Conservation (phyloP, 768 basidiomycete species). For the Pleurotus tuoliensis region DNA sequence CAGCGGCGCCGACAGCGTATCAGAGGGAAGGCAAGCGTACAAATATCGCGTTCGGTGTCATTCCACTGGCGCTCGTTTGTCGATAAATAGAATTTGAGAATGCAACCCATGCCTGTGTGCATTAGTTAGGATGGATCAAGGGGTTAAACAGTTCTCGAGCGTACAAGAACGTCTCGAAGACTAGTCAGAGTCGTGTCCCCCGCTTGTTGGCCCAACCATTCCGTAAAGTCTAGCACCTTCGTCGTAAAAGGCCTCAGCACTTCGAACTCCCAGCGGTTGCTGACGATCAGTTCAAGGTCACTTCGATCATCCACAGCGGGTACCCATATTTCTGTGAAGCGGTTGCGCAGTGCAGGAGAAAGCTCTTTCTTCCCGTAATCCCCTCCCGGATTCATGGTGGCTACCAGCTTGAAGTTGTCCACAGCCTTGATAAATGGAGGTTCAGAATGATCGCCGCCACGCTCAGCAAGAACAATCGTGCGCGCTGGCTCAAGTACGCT, state of each 20-base stretch:
- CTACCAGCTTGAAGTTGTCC: conserved; percentile 79
- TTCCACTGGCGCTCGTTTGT: conserved; percentile 21
- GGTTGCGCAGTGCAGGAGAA: conserved; percentile 92
- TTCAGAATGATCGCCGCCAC: conserved; percentile 71
- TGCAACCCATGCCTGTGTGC: conserved; percentile 79
- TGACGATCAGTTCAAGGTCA: conserved; percentile 79
- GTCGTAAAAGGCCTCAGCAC: conserved; percentile 52
- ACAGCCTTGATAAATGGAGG: conserved; percentile 64
- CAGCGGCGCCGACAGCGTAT: conserved; percentile 10
- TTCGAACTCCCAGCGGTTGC: conserved; percentile 60
- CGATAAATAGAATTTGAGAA: conserved; percentile 69
- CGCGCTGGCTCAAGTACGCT: conserved; percentile 93
- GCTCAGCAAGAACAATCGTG: conserved; percentile 88
- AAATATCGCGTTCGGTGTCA: conserved; percentile 55
- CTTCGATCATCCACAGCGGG: conserved; percentile 69
- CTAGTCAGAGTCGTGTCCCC: conserved; percentile 66
- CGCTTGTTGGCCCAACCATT: conserved; percentile 68
- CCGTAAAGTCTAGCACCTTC: conserved; percentile 68
- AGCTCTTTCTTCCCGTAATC: conserved; percentile 99
- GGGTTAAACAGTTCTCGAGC: conserved; percentile 15
- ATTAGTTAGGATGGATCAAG: not conserved
- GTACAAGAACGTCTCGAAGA: conserved; percentile 84
- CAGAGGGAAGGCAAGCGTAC: conserved; percentile 36
- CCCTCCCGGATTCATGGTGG: conserved; percentile 99
- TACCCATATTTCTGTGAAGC: conserved; percentile 99